Conservation (phyloP, 1,139 yeast species). For the Magnusiomyces ingens region DNA sequence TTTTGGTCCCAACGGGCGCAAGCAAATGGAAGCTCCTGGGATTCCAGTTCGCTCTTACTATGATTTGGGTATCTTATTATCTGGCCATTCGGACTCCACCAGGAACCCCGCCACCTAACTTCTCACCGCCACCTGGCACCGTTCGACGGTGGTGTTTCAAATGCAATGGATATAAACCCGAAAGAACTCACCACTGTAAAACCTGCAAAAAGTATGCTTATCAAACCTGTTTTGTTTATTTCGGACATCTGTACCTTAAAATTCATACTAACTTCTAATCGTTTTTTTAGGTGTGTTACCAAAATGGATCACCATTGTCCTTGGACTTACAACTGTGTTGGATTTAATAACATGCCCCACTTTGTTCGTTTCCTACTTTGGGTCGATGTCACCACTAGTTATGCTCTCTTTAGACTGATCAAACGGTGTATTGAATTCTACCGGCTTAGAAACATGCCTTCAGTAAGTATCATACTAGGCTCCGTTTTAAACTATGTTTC, state of each 20-base stretch:
- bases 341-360: constrained; percentile 71
- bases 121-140: constrained; percentile 34
- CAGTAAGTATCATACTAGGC: constrained; percentile 22
- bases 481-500: neutral
- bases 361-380: constrained; percentile 71
- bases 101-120: constrained; percentile 48
- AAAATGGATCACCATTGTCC: constrained; percentile 88
- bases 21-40: constrained; percentile 38
- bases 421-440: constrained; percentile 44
- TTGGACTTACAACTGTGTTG: constrained; percentile 84
- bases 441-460: constrained; percentile 49
- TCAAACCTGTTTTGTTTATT: neutral
- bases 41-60: constrained; percentile 44
- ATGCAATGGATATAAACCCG: constrained; percentile 64
- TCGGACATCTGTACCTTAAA: neutral
- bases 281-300: constrained; percentile 44
- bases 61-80: constrained; percentile 67
- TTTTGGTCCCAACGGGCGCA: constrained; percentile 43
- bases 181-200: constrained; percentile 73
- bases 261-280: neutral
- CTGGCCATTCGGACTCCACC: constrained; percentile 54
- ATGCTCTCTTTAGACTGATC: constrained; percentile 41
- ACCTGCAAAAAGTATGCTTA: constrained; percentile 27
- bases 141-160: constrained; percentile 62
- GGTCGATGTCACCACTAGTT: constrained; percentile 53